These are phyloP conservation scores for Blastocystis sp. DNA, from an alignment of 352 stramenopile species.

Conservation along the genomic window DNA sequence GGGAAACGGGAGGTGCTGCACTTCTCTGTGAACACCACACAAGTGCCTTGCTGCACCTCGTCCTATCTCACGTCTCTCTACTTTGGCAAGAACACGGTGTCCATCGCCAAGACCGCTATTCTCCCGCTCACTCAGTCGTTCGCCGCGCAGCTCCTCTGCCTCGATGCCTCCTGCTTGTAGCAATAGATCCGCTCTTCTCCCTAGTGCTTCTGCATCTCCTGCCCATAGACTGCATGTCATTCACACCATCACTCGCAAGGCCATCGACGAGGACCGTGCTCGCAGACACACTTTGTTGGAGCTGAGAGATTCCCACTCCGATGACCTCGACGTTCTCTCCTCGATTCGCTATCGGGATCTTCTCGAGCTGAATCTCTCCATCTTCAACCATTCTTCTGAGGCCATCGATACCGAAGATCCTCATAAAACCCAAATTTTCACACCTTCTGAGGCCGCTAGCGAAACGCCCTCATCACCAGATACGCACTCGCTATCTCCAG, in stretches of 20 bases:
- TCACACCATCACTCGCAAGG: neutral
- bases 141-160: conserved; percentile 34
- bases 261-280: conserved; percentile 33
- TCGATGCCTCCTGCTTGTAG: neutral
- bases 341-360: conserved; percentile 44
- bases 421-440: neutral
- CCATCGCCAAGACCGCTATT: neutral
- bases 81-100: conserved; percentile 42
- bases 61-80: conserved; percentile 21
- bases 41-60: conserved; percentile 19
- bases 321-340: neutral
- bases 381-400: neutral
- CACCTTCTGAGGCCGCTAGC: neutral
- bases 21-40: conserved; percentile 46
- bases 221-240: neutral
- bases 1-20: conserved; percentile 15
- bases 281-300: neutral
- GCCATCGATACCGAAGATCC: neutral
- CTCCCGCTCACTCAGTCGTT: conserved; percentile 45
- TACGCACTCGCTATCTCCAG: neutral
- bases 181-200: neutral
- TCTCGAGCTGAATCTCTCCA: conserved; percentile 3
- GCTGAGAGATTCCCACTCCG: neutral
- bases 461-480: neutral
- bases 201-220: neutral